A percentile compares a stretch with the other conserved stretches of the same genome.
These are phyloP conservation scores for Berkeleyomyces basicola DNA, from an alignment of 2,329 filamentous ascomycete genomes.

Conservation along the genomic window DNA sequence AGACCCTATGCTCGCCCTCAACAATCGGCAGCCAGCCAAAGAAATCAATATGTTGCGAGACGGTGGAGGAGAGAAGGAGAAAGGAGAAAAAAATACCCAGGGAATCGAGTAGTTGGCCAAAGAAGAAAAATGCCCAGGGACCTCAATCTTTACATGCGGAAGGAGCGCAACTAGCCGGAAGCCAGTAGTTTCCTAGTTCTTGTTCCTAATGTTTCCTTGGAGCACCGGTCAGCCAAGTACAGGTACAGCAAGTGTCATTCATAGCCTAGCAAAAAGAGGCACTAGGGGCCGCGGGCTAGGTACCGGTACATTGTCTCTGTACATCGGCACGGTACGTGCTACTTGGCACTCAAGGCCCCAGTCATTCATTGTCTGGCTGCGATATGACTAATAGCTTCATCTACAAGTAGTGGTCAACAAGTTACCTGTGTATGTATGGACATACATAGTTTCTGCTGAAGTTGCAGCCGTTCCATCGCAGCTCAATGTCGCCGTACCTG, in stretches of 20 bases:
- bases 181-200: background rate
- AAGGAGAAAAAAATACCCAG: too few species aligned
- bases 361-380: too few species aligned
- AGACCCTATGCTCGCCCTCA: background rate
- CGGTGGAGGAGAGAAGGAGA: background rate
- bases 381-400: too few species aligned
- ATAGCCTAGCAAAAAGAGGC: background rate
- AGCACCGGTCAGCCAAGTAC: background rate
- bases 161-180: slow-evolving; percentile 1
- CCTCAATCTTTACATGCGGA: slow-evolving; percentile 1
- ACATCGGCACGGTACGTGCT: too few species aligned
- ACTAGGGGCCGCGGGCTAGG: background rate
- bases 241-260: background rate
- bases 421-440: too few species aligned
- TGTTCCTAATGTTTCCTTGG: background rate
- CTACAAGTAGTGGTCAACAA: too few species aligned
- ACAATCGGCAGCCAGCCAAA: background rate
- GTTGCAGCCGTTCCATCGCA: too few species aligned
- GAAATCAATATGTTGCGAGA: background rate
- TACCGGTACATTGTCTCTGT: background rate
- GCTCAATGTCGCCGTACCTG: too few species aligned
- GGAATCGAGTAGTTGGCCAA: background rate
- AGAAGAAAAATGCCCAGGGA: background rate
- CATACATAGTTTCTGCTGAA: too few species aligned
- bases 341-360: too few species aligned